Conservation (phyloP, 176 grass and related monocot genomes). For the Triticum turgidum region DNA sequence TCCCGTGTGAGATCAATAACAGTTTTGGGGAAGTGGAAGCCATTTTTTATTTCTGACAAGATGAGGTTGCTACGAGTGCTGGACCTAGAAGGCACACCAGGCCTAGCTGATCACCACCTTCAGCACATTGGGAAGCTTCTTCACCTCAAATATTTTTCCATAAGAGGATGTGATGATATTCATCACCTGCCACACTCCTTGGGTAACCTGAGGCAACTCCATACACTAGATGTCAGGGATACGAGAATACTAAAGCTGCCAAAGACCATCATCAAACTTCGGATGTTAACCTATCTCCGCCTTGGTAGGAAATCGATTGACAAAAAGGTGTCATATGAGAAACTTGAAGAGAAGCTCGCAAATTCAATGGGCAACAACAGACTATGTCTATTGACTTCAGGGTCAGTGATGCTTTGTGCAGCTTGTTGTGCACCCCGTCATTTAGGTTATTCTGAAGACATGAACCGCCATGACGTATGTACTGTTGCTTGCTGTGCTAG, state of each 20-base stretch:
- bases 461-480: neutral
- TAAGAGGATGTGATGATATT: neutral
- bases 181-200: neutral
- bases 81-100: neutral
- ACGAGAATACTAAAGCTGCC: neutral
- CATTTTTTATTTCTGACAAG: neutral
- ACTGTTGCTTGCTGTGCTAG: fast-evolving
- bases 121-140: neutral
- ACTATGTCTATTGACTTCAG: neutral
- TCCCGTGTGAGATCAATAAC: constrained; percentile 24
- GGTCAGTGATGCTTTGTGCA: neutral
- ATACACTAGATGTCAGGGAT: neutral
- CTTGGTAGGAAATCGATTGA: neutral
- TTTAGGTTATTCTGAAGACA: neutral
- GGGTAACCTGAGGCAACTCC: neutral
- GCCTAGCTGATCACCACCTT: neutral
- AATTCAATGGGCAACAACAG: neutral
- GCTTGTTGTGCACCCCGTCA: neutral
- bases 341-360: too few species aligned
- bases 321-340: neutral
- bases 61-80: constrained; percentile 34
- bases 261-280: neutral
- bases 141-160: constrained; percentile 27
- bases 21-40: neutral
- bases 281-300: neutral